Base-by-base conservation (phyloP, 148 eudicot genomes). In the Chenopodium album region DNA sequence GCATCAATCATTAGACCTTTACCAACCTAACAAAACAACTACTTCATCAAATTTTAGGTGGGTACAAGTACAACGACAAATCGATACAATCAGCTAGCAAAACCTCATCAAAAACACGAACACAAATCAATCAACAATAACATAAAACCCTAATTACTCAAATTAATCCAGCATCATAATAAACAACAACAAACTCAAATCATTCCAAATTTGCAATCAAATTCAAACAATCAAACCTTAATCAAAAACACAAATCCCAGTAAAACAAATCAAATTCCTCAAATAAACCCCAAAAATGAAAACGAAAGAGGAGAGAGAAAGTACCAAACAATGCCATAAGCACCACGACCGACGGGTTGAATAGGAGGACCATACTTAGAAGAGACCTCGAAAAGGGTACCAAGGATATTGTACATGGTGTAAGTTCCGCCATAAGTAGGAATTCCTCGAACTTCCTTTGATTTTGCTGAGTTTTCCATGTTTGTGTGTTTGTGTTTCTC, bases 281-380 rank as follows among this genome's bases (percentile, higher is more conserved):
- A 41, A 41, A 41, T 5, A 60, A 26, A 8, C 60, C 23, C 1
- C 16, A 17, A 77, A 4, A 41, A 47, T 29, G 19, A 64, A 63
- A 26, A 73, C 68, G 59, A 56, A 37, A 78, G 52, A 75, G 70
- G 28, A 75, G 60, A 29, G 19, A 37, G 78, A 56, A 75, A 66
- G 17, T 82, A 93, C 97, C 97, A 93, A 74, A 93, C 97, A 77
- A 93, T 90, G 78, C 97, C 97, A 44, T 93, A 93, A 85, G 97
- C 97, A 46, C 97, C 97, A 14, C 97, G 93, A n/a, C 97, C 97
- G 26, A 93, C 88, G 23, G 94, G 94, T 31, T 83, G 85, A 84
- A 93, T 88, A n/a, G 97, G 97, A 62, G 97, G 97, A 17, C 77
- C 75, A 76, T 93, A 93, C 48, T 90, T 93, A 76, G 94, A 87